A percentile compares a stretch with the other conserved stretches of the same genome.
Evolutionary conservation across 495 filamentous ascomycete species (phyloP).

Genomic region (Tirmania nivea): DNA sequence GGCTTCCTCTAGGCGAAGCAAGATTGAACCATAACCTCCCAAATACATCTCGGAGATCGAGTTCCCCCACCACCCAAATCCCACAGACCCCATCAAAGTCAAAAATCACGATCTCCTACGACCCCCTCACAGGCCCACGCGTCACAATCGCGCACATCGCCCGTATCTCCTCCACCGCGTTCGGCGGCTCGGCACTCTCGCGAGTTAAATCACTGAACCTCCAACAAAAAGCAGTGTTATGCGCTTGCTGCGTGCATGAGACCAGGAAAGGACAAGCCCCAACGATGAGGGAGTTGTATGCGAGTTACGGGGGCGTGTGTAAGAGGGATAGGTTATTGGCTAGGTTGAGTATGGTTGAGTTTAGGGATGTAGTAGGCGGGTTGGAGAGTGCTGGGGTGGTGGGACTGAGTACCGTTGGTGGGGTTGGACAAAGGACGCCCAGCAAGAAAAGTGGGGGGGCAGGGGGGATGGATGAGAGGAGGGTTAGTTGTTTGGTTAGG

Average conservation of each 20-base stretch:
- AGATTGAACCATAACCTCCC: constrained; percentile 50
- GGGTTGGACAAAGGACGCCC: constrained; percentile 27
- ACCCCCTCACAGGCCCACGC: constrained; percentile 56
- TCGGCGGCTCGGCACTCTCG: constrained; percentile 63
- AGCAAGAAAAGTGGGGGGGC: constrained; percentile 32
- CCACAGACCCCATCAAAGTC: neutral
- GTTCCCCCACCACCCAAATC: constrained; percentile 17
- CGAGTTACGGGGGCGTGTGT: constrained; percentile 58
- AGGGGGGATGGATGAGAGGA: constrained; percentile 37
- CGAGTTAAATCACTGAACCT: constrained; percentile 72
- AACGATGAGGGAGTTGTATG: constrained; percentile 56
- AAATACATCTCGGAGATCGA: constrained; percentile 17
- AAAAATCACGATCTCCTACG: constrained; percentile 21
- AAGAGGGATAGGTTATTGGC: constrained; percentile 65
- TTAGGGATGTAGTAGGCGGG: constrained; percentile 77
- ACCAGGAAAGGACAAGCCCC: constrained; percentile 37
- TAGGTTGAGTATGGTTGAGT: constrained; percentile 69
- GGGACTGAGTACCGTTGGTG: constrained; percentile 35
- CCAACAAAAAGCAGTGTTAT: constrained; percentile 90
- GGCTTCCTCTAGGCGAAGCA: constrained; percentile 32
- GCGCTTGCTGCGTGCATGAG: constrained; percentile 64
- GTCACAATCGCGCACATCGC: constrained; percentile 79
- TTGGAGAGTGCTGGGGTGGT: constrained; percentile 64
- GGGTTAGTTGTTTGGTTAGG: constrained; percentile 53
- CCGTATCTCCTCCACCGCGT: constrained; percentile 62